phyloP scores from a whole-genome alignment of 352 stramenopile genomes.

The Globisporangium perplexum region DNA sequence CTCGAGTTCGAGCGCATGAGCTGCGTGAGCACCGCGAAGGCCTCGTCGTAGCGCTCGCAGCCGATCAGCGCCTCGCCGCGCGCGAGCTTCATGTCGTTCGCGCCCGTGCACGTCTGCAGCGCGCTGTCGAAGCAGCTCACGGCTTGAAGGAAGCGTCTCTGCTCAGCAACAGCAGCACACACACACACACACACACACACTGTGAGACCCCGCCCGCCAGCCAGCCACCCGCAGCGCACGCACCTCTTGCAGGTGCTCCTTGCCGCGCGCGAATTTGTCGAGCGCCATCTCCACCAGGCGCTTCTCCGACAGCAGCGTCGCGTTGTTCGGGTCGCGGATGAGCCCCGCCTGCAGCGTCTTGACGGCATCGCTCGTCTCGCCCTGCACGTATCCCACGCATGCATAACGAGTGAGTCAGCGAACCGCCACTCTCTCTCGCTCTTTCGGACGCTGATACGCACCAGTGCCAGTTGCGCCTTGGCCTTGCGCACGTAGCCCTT shows the following conservation, averaged over 20 bases:
- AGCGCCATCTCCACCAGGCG: slow-evolving; percentile 75
- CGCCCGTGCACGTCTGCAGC: slow-evolving; percentile 57
- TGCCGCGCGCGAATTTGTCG: slow-evolving; percentile 70
- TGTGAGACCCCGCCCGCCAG: not conserved
- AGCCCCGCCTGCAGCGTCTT: slow-evolving; percentile 75
- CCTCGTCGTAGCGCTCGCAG: slow-evolving; percentile 77
- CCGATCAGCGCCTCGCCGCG: slow-evolving; percentile 72
- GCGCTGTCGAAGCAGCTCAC: slow-evolving; percentile 69
- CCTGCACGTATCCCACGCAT: slow-evolving; percentile 31
- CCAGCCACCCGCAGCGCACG: slow-evolving; percentile 2
- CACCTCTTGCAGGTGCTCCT: slow-evolving; percentile 63
- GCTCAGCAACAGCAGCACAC: too few species aligned
- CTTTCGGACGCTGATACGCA: too few species aligned
- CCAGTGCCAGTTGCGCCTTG: slow-evolving; percentile 78
- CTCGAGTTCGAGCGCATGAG: slow-evolving; percentile 81
- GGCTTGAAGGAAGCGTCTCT: slow-evolving; percentile 66
- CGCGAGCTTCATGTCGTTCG: slow-evolving; percentile 65
- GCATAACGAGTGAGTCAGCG: too few species aligned
- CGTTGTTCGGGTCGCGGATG: slow-evolving; percentile 75
- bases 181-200: not conserved
- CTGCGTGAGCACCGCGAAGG: slow-evolving; percentile 74
- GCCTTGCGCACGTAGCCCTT: slow-evolving; percentile 91
- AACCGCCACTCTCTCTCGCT: too few species aligned
- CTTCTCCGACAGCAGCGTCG: slow-evolving; percentile 68
- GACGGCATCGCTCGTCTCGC: slow-evolving; percentile 57